Conservation (phyloP, 371 early-diverging fungal genomes). For the Mortierella sp. region DNA sequence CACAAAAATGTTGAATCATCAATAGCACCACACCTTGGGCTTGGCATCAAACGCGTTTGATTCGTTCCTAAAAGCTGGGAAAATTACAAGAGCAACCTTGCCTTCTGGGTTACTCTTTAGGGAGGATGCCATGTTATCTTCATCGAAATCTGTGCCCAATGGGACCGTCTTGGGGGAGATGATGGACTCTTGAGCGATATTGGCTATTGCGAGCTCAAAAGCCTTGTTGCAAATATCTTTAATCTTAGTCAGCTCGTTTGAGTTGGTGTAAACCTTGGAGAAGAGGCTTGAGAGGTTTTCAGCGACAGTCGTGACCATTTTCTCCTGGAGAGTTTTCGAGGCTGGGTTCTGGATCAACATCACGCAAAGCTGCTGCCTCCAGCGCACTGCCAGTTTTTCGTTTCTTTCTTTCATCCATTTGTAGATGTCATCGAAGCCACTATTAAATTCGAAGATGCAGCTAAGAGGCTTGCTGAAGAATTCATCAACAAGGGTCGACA, state of each 20-base stretch:
- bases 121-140: slow-evolving; percentile 49
- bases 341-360: slow-evolving; percentile 64
- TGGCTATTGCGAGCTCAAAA: slow-evolving; percentile 65
- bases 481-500: slow-evolving; percentile 61
- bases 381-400: slow-evolving; percentile 64
- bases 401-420: slow-evolving; percentile 64
- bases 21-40: slow-evolving; percentile 55
- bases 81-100: slow-evolving; percentile 50
- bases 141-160: slow-evolving; percentile 42
- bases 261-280: slow-evolving; percentile 47
- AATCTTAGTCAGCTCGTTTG: slow-evolving; percentile 62
- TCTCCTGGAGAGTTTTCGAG: slow-evolving; percentile 61
- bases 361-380: slow-evolving; percentile 70
- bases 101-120: slow-evolving; percentile 52
- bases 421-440: slow-evolving; percentile 64
- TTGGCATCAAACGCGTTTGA: slow-evolving; percentile 36
- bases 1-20: slow-evolving; percentile 1
- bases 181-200: slow-evolving; percentile 69
- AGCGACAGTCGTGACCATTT: slow-evolving; percentile 51
- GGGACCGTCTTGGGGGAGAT: slow-evolving; percentile 54
- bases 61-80: slow-evolving; percentile 41
- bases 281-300: slow-evolving; percentile 53
- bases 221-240: slow-evolving; percentile 69
- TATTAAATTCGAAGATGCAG: slow-evolving; percentile 66
- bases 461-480: slow-evolving; percentile 66